phyloP scores from a whole-genome alignment of 2,329 filamentous ascomycete species.

The Setomelanomma holmii region DNA sequence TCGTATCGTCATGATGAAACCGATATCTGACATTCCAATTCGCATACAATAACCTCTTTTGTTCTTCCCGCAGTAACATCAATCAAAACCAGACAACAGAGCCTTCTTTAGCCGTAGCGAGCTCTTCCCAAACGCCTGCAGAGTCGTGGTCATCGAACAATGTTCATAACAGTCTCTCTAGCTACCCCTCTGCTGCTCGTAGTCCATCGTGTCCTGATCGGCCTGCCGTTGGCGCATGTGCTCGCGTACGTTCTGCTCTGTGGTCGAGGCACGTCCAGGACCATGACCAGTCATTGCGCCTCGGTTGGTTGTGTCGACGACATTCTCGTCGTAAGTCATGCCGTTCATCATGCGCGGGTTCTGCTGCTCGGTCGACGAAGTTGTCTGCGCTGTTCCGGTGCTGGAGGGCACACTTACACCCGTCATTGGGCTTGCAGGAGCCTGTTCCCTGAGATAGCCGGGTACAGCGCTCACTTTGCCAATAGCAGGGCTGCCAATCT shows the following conservation, averaged over 20 bases:
- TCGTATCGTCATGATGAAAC: neutral
- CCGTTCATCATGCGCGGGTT: constrained; percentile 53
- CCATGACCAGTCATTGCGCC: constrained; percentile 38
- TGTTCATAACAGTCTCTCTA: constrained; percentile 14
- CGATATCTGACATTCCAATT: neutral
- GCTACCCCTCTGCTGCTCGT: constrained; percentile 25
- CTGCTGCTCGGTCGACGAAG: constrained; percentile 43
- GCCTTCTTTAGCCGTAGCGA: neutral
- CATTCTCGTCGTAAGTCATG: constrained; percentile 53
- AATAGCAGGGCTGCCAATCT: constrained; percentile 79
- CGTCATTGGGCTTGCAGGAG: constrained; percentile 40
- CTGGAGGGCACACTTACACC: constrained; percentile 36
- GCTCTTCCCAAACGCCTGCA: neutral
- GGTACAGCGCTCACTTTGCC: constrained; percentile 53
- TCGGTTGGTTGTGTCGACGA: constrained; percentile 50
- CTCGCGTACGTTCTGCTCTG: constrained; percentile 70
- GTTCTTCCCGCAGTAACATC: neutral
- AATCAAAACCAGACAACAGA: too few species aligned
- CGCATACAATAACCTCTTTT: neutral
- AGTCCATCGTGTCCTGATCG: constrained; percentile 33
- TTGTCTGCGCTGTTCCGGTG: constrained; percentile 39
- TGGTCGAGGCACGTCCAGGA: constrained; percentile 58
- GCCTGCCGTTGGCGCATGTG: constrained; percentile 43
- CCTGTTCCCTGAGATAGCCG: constrained; percentile 42
- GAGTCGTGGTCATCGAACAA: neutral